These are phyloP conservation scores for Plenodomus biglobosus DNA, from an alignment of 2,329 filamentous ascomycete genomes.

Conservation along the genomic window DNA sequence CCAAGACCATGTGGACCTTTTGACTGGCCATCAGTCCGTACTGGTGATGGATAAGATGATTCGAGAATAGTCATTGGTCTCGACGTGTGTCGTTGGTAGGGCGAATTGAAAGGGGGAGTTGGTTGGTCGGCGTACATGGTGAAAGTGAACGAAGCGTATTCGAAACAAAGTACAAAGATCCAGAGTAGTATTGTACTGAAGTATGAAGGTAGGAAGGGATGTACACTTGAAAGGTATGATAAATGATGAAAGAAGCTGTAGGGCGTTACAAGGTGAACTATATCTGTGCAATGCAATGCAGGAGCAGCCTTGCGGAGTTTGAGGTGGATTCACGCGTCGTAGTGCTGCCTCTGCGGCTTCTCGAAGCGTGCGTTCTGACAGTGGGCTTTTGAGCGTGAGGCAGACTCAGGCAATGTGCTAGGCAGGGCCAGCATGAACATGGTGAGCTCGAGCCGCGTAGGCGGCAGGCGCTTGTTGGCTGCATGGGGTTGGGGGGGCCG, in stretches of 20 bases:
- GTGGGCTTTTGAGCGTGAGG: slow-evolving; percentile 40
- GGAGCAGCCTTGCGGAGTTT: slow-evolving; percentile 25
- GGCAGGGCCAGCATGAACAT: slow-evolving; percentile 28
- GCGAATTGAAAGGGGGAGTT: slow-evolving; percentile 41
- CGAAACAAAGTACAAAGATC: slow-evolving; percentile 9
- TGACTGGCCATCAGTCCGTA: slow-evolving; percentile 31
- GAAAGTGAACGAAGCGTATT: slow-evolving; percentile 12
- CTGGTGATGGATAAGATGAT: slow-evolving; percentile 41
- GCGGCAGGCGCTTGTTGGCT: slow-evolving; percentile 42
- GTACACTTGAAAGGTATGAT: slow-evolving; percentile 6
- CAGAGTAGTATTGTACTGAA: slow-evolving; percentile 3
- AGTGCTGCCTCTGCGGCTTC: slow-evolving; percentile 41
- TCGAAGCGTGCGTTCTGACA: slow-evolving; percentile 27
- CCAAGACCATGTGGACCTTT: slow-evolving; percentile 38
- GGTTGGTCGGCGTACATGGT: slow-evolving; percentile 33
- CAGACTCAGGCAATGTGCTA: slow-evolving; percentile 43
- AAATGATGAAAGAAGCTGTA: slow-evolving; percentile 19
- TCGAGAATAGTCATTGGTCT: slow-evolving; percentile 29
- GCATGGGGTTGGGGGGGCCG: slow-evolving; percentile 31
- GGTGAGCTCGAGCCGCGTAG: slow-evolving; percentile 34
- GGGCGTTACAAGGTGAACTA: slow-evolving; percentile 34
- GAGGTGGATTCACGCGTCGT: slow-evolving; percentile 26
- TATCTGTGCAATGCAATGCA: slow-evolving; percentile 29
- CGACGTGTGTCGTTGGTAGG: slow-evolving; percentile 38
- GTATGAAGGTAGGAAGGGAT: slow-evolving; percentile 7